A percentile compares a stretch with the other conserved stretches of the same genome.
Evolutionary conservation across 495 filamentous ascomycete genomes (phyloP).

Genomic region (Friedmanniomyces simplex): DNA sequence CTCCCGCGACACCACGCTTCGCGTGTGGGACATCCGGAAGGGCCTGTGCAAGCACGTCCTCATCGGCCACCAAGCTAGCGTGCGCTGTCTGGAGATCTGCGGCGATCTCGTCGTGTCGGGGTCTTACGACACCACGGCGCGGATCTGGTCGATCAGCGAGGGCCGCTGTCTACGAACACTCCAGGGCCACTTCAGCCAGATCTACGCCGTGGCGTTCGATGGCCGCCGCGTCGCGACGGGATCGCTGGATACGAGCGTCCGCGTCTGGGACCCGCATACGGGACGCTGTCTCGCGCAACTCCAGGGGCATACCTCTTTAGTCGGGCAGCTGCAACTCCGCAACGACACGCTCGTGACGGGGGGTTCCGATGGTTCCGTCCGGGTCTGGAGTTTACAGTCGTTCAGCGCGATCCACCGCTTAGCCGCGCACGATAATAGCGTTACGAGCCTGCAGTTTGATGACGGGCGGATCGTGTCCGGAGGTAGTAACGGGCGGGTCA

Average conservation of each 20-base stretch:
- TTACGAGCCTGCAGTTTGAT: conserved; percentile 95
- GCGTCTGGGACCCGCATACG: conserved; percentile 89
- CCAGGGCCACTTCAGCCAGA: conserved; percentile 95
- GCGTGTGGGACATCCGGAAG: conserved; percentile 86
- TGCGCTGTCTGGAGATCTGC: conserved; percentile 89
- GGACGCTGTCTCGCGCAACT: conserved; percentile 83
- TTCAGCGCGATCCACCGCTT: conserved; percentile 86
- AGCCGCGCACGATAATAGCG: conserved; percentile 96
- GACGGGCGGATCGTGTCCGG: conserved; percentile 88
- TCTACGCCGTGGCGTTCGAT: conserved; percentile 97
- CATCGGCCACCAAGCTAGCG: conserved; percentile 91
- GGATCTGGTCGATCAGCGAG: conserved; percentile 94
- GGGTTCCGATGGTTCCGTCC: conserved; percentile 87
- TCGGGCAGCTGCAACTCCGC: conserved; percentile 94
- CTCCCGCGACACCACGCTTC: conserved; percentile 84
- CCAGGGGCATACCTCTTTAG: conserved; percentile 91
- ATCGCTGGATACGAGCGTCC: conserved; percentile 89
- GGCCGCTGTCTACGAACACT: conserved; percentile 82
- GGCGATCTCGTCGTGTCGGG: conserved; percentile 92
- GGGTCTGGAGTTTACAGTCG: conserved; percentile 85
- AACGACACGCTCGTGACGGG: conserved; percentile 91
- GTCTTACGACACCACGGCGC: conserved; percentile 92
- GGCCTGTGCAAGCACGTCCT: conserved; percentile 85
- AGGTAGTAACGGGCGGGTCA: conserved; percentile 90
- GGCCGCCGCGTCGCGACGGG: conserved; percentile 89